Conservation (phyloP, 2,329 filamentous ascomycete species). For the Colletotrichum ledebouriae region DNA sequence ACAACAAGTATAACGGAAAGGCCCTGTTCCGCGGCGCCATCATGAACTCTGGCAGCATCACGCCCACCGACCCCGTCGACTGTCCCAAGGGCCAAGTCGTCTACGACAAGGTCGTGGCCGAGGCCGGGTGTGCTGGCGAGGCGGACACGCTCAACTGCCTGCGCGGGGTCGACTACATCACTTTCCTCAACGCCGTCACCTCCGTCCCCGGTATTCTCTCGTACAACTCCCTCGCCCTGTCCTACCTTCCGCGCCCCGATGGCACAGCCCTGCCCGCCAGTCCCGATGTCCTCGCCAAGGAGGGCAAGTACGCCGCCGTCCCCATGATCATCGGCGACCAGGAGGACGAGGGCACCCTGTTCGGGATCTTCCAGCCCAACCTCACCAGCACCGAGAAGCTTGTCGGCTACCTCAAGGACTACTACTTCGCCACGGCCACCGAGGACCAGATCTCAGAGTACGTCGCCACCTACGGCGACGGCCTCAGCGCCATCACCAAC, state of each 20-base stretch:
- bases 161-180: constrained; percentile 63
- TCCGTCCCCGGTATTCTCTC: constrained; percentile 69
- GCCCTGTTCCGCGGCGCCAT: constrained; percentile 74
- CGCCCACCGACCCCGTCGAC: constrained; percentile 66
- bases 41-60: constrained; percentile 70
- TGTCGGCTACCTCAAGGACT: constrained; percentile 34
- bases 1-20: constrained; percentile 73
- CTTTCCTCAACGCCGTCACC: constrained; percentile 68
- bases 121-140: constrained; percentile 66
- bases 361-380: constrained; percentile 70
- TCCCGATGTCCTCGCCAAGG: constrained; percentile 62
- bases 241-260: constrained; percentile 74
- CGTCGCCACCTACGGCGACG: constrained; percentile 67
- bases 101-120: constrained; percentile 65
- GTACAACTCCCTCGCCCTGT: constrained; percentile 70
- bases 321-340: constrained; percentile 75
- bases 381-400: constrained; percentile 67
- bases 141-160: constrained; percentile 67
- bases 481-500: constrained; percentile 61
- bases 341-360: constrained; percentile 76
- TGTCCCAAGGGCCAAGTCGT: constrained; percentile 66
- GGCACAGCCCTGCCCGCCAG: constrained; percentile 65
- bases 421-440: constrained; percentile 49
- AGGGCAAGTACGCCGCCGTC: constrained; percentile 67
- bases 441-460: constrained; percentile 59